phyloP scores from a whole-genome alignment of 176 grass and related monocot genomes.

The Luzula sylvatica region DNA sequence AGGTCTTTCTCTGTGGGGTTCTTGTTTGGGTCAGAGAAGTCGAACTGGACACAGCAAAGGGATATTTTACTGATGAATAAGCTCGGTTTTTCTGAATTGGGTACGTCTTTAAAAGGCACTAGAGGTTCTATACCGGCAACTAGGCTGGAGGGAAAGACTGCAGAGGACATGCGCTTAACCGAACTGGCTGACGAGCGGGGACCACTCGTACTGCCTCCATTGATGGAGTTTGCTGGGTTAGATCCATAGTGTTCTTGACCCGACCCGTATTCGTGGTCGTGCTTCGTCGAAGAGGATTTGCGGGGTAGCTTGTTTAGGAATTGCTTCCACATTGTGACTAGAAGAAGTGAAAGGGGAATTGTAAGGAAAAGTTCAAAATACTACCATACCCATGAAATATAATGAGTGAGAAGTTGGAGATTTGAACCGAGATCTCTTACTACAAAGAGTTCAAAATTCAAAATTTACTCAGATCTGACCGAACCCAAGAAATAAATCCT shows the following conservation, averaged over 20 bases:
- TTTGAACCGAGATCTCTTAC: too few relatives aligned
- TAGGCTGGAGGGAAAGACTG: conserved; percentile 82
- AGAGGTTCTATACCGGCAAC: conserved; percentile 84
- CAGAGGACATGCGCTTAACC: conserved; percentile 89
- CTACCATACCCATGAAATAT: too few relatives aligned
- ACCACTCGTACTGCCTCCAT: conserved; percentile 37
- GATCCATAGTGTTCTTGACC: conserved; percentile 9
- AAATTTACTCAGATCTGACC: too few relatives aligned
- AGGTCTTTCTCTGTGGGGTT: conserved; percentile 79
- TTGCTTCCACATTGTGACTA: conserved; percentile 70
- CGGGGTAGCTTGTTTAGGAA: conserved; percentile 86
- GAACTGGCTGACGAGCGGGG: conserved; percentile 33
- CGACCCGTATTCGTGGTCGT: conserved; percentile 29
- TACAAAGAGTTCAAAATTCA: too few relatives aligned
- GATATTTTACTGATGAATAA: conserved; percentile 81
- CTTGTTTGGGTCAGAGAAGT: conserved; percentile 87
- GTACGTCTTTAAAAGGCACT: conserved; percentile 79
- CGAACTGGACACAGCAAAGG: conserved; percentile 82
- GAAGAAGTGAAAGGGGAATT: conserved; percentile 5
- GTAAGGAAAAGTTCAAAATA: neutral
- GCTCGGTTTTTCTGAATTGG: conserved; percentile 60
- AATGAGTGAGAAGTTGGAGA: too few relatives aligned
- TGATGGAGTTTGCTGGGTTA: conserved; percentile 45
- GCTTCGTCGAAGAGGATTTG: conserved; percentile 44
- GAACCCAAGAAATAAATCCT: too few relatives aligned